Base-by-base conservation (phyloP, 177 flowering plant species). In the Telopea speciosissima region DNA sequence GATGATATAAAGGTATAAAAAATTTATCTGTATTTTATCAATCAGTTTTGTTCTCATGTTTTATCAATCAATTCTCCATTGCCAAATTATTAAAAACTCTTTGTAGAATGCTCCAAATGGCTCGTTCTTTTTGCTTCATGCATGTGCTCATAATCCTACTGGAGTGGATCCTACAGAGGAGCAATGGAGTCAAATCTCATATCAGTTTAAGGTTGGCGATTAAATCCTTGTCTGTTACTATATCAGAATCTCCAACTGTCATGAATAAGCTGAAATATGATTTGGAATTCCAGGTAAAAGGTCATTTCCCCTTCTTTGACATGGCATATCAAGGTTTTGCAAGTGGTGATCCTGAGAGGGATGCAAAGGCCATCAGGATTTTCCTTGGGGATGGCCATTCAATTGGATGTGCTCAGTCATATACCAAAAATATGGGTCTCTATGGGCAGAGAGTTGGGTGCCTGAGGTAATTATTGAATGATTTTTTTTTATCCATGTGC, bases 291-390 rank as follows among this genome's bases (percentile, higher is more conserved):
- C 84, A 94, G 99, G 89, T 74, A 19, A 92, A 95, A 78, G 90
- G 88, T 49, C 97, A 92, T 80, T 90, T 95, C 74, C 84, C 97
- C 26, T 88, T 95, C 79, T 95, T 95, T 79, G 99, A 95, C 82
- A 92, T 92, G 97, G 99, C 99, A 66, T 95, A 95, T 82, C 99
- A 92, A 89, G 99, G 99, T 70, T 95, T 95, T 85, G 99, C 97
- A 24, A 95, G 90, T 81, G 97, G 99, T 74, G 92, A 89, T 79
- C 96, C 97, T 64, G 93, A 95, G 74, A 87, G 81, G 77, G 99
- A 95, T 86, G 97, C 96, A 65, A 89, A 85, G 69, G 79, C 99
- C 56, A 92, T 95, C 72, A 81, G 95, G 74, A 91, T 95, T 71
- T 95, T 95, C 73, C 93, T 92, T 22, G 87, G 90, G 79, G 99